These are phyloP conservation scores for Inonotus obliquus DNA, from an alignment of 1,284 basidiomycete genomes.

Conservation along the genomic window DNA sequence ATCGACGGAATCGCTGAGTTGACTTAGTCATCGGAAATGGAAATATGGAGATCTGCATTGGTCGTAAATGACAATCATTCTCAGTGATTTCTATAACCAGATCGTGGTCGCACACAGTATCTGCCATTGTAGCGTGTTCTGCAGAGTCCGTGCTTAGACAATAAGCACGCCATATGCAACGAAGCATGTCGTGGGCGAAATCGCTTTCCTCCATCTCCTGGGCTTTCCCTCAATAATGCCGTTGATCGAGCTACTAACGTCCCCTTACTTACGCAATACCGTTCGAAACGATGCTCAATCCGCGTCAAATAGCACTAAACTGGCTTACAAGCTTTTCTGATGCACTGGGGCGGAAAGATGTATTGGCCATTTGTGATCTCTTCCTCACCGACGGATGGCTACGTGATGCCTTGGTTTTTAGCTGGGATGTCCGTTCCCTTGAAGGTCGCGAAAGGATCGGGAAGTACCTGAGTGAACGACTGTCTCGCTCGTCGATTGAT, in stretches of 20 bases:
- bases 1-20: neutral
- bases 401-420: constrained; percentile 34
- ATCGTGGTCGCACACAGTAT: neutral
- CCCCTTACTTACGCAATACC: neutral
- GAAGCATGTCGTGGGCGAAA: neutral
- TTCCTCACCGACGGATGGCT: constrained; percentile 34
- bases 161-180: neutral
- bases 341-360: constrained; percentile 23
- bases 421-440: constrained; percentile 33
- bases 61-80: too few relatives aligned
- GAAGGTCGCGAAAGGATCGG: constrained; percentile 28
- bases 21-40: neutral
- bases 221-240: neutral
- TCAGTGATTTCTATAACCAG: too few relatives aligned
- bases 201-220: neutral
- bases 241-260: neutral
- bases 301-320: neutral
- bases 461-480: constrained; percentile 25
- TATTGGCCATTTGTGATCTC: constrained; percentile 20
- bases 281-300: neutral
- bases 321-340: constrained; percentile 7
- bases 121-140: neutral
- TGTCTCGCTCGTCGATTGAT: constrained; percentile 20
- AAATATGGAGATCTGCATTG: neutral
- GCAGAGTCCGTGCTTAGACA: neutral